These are phyloP conservation scores for Trapa bicornis DNA, from an alignment of 345 rosid genomes.

Conservation along the genomic window DNA sequence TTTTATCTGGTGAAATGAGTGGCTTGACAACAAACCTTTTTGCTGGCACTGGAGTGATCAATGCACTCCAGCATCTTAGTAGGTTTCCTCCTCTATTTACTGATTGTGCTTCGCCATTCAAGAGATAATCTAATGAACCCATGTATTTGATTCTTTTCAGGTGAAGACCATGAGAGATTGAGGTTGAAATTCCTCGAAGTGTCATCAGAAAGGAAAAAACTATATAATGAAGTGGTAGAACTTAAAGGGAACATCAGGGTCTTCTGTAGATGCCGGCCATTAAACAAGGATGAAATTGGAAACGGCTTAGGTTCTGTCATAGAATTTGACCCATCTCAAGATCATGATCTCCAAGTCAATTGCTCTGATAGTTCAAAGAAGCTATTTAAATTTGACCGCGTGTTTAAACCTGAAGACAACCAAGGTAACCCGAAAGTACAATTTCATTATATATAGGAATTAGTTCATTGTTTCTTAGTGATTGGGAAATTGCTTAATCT, in stretches of 20 bases:
- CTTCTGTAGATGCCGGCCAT: slow-evolving; percentile 94
- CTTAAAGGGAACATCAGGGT: slow-evolving; percentile 94
- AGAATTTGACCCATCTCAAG: slow-evolving; percentile 60
- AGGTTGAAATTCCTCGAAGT: slow-evolving; percentile 58
- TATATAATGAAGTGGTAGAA: slow-evolving; percentile 85
- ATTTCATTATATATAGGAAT: slow-evolving; percentile 1
- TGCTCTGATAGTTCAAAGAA: slow-evolving; percentile 75
- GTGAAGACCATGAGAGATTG: slow-evolving; percentile 47
- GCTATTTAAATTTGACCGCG: slow-evolving; percentile 78
- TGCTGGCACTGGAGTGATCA: slow-evolving; percentile 32
- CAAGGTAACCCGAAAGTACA: slow-evolving; percentile 43
- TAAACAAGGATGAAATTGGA: slow-evolving; percentile 45
- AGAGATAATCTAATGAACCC: background rate
- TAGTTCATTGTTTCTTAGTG: background rate
- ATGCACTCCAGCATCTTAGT: slow-evolving; percentile 45
- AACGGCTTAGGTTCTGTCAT: slow-evolving; percentile 46
- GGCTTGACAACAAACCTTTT: slow-evolving; percentile 29
- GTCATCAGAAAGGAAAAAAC: slow-evolving; percentile 56
- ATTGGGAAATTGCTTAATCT: background rate
- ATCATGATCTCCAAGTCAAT: slow-evolving; percentile 61
- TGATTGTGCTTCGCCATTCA: background rate
- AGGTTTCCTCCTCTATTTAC: slow-evolving; percentile 13
- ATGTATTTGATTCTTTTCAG: slow-evolving; percentile 21
- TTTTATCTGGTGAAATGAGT: slow-evolving; percentile 41
- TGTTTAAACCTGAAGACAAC: slow-evolving; percentile 68